phyloP scores from a whole-genome alignment of 257 asterid species.

The Lycium ferocissimum region DNA sequence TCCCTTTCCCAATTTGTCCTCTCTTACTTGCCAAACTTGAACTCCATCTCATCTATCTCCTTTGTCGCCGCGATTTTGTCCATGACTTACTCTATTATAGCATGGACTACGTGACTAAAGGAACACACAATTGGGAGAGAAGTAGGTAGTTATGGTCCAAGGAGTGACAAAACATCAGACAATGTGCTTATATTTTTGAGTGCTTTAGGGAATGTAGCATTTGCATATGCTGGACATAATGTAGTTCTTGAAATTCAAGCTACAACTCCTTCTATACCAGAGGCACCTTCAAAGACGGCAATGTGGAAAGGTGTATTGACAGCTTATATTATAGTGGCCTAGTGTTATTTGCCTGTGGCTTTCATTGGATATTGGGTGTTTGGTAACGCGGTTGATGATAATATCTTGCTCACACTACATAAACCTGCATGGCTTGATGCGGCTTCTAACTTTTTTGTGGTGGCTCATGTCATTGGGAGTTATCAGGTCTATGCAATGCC shows the following conservation, averaged over 20 bases:
- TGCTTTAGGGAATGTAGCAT: constrained; percentile 69
- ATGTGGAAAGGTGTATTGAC: constrained; percentile 77
- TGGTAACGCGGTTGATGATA: constrained; percentile 67
- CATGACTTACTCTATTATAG: constrained; percentile 58
- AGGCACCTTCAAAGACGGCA: constrained; percentile 63
- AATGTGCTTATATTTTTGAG: constrained; percentile 52
- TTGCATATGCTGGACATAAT: constrained; percentile 77
- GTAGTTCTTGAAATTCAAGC: constrained; percentile 81
- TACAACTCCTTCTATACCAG: constrained; percentile 68
- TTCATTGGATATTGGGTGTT: constrained; percentile 50
- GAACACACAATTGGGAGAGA: constrained; percentile 31
- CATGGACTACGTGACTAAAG: constrained; percentile 52
- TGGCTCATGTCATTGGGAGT: constrained; percentile 74
- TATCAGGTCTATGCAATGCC: constrained; percentile 35
- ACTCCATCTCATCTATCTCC: constrained; percentile 62
- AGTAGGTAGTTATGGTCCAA: constrained; percentile 48
- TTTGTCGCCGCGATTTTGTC: constrained; percentile 74
- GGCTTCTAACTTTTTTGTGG: constrained; percentile 60
- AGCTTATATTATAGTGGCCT: constrained; percentile 59
- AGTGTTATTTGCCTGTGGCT: constrained; percentile 73
- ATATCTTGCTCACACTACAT: constrained; percentile 51
- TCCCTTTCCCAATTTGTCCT: constrained; percentile 50
- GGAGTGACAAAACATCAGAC: constrained; percentile 24
- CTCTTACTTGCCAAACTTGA: constrained; percentile 65
- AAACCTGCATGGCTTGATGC: constrained; percentile 68